Percentiles rank a stretch among this genome's conserved stretches.
Evolutionary conservation across 179 eudicot genomes (phyloP).

Genomic region (Actinidia arguta): DNA sequence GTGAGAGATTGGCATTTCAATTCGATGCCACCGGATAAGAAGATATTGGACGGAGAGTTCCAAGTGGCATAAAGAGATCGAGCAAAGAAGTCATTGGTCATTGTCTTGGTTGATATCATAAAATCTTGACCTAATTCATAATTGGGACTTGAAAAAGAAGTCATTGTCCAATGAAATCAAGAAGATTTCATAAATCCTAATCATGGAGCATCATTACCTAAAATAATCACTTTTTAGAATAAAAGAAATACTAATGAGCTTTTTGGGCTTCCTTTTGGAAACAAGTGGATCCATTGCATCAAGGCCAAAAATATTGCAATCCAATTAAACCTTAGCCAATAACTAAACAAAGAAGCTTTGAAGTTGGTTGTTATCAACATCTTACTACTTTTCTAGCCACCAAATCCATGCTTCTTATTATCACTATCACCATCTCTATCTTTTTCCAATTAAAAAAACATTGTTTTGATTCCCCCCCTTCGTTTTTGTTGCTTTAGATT

Average conservation of each 20-base stretch:
- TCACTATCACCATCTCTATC: conserved; percentile 29
- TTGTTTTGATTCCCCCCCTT: background rate
- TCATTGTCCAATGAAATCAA: background rate
- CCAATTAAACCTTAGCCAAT: background rate
- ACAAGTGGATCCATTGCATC: conserved; percentile 2
- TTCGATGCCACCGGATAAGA: no score
- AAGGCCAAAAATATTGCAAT: background rate
- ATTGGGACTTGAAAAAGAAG: background rate
- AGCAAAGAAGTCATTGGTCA: background rate
- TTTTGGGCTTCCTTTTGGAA: background rate
- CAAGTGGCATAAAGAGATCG: background rate
- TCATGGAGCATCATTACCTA: background rate
- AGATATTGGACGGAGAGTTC: no score
- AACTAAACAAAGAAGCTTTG: conserved; percentile 16
- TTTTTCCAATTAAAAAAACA: background rate
- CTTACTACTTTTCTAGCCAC: background rate
- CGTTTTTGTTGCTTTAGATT: background rate
- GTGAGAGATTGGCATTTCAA: no score
- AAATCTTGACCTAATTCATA: conserved; percentile 3
- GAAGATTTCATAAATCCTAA: background rate
- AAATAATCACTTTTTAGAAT: background rate
- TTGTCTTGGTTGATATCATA: background rate
- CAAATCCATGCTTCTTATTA: conserved; percentile 34
- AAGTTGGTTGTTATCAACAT: conserved; percentile 23
- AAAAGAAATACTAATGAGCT: background rate